phyloP scores from a whole-genome alignment of 2,329 filamentous ascomycete species.

The Talaromyces sp. region DNA sequence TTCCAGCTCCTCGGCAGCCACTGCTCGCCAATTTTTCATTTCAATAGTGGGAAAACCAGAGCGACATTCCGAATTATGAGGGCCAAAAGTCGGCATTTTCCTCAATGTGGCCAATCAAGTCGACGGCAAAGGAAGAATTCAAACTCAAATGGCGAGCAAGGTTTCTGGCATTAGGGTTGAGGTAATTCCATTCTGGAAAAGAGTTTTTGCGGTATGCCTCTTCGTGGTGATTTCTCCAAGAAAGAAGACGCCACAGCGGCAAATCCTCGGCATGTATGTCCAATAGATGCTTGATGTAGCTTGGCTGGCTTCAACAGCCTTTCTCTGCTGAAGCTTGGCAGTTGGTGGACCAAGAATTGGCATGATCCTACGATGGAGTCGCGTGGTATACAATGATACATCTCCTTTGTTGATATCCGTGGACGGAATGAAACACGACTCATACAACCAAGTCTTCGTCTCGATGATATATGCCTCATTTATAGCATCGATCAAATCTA shows the following conservation, averaged over 20 bases:
- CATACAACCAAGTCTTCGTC: background rate
- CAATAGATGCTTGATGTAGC: background rate
- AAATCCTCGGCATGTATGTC: background rate
- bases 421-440: background rate
- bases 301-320: background rate
- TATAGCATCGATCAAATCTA: background rate
- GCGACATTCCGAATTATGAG: background rate
- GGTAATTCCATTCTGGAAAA: background rate
- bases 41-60: background rate
- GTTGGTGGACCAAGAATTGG: background rate
- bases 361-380: background rate
- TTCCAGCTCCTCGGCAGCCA: background rate
- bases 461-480: background rate
- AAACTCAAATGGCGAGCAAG: background rate
- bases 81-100: background rate
- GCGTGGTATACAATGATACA: background rate
- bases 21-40: background rate
- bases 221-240: background rate
- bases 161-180: background rate
- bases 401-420: background rate
- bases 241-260: constrained; percentile 1
- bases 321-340: background rate
- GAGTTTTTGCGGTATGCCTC: background rate
- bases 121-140: background rate
- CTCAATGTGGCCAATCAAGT: background rate